These are phyloP conservation scores for Grosmannia serpens DNA, from an alignment of 2,329 filamentous ascomycete species.

Conservation along the genomic window DNA sequence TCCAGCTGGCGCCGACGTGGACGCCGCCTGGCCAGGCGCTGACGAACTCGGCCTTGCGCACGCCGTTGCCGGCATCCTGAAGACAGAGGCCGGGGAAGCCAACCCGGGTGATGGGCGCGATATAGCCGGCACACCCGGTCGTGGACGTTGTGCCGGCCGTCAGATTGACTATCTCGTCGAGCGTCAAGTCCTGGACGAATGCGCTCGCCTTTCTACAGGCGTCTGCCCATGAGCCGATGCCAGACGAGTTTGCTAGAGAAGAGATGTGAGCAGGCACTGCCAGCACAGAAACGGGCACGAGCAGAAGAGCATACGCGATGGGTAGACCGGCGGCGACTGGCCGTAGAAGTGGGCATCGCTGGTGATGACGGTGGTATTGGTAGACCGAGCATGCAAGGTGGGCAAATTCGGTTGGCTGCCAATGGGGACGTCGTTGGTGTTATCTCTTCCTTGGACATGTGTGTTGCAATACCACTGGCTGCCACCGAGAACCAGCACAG, in stretches of 20 bases:
- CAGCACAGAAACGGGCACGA: not conserved
- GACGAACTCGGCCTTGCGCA: constrained; percentile 30
- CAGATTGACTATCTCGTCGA: constrained; percentile 66
- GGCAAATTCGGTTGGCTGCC: no score
- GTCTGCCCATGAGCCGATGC: constrained; percentile 52
- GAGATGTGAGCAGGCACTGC: not conserved
- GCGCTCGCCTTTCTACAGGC: constrained; percentile 55
- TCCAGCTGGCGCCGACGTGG: constrained; percentile 40
- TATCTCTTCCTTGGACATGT: no score
- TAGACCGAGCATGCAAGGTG: no score
- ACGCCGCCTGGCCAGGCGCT: constrained; percentile 22
- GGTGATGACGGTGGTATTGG: constrained; percentile 17
- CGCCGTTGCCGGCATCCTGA: constrained; percentile 31
- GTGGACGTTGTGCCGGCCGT: constrained; percentile 57
- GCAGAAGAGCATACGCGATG: constrained; percentile 30
- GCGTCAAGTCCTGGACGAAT: constrained; percentile 59
- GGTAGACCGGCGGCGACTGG: constrained; percentile 37
- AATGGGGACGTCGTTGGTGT: no score
- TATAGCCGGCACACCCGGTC: constrained; percentile 36
- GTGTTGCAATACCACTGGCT: no score
- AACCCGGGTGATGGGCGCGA: constrained; percentile 25
- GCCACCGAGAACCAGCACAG: no score
- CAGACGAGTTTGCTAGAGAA: constrained; percentile 39
- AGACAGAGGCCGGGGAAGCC: constrained; percentile 33
- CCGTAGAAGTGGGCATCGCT: constrained; percentile 37